Base-by-base conservation (phyloP, 176 grass and related monocot genomes). In the Zizania latifolia region DNA sequence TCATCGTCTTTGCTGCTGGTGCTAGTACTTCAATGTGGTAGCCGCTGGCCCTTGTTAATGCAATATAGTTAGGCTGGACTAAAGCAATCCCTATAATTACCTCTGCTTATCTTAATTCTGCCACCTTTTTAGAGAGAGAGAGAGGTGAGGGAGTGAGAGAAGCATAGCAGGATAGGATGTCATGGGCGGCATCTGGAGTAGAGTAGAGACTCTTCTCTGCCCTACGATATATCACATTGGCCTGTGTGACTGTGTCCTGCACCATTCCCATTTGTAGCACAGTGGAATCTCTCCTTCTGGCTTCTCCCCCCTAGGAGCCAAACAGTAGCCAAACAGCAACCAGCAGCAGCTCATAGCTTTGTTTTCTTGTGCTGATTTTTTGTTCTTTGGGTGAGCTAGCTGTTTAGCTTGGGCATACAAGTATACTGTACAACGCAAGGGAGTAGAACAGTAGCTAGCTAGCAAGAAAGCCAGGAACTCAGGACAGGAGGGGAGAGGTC, bases 231-330 rank as follows among this genome's bases (percentile, higher is more conserved):
- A 50, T 34, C 72, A 21, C 69, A 10, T 65, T n/a, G n/a, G n/a
- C n/a, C n/a, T n/a, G n/a, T n/a, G 62, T 53, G 73, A 75, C 17
- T 78, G 69, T 68, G 68, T 60, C 17, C 19, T 79, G 35, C 54
- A 69, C 74, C 70, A 44, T 46, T 81, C n/a, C 76, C 86, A 45
- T 78, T 64, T 64, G 60, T 17, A 10, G 17, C 22, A 14, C 13
- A 19, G 71, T 71, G 41, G 62, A 75, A 71, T 89, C 81, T 81
- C 63, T 45, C 44, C 10, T 4, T 13, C 55, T n/a, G n/a, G n/a
- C n/a, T n/a, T n/a, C n/a, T n/a, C n/a, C n/a, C n/a, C n/a, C n/a
- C n/a, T n/a, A n/a, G n/a, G n/a, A n/a, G n/a, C n/a, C n/a, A n/a
- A n/a, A n/a, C n/a, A n/a, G n/a, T n/a, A n/a, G n/a, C n/a, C n/a